Conservation (phyloP, 208 protist genomes). For the Leishmania major region DNA sequence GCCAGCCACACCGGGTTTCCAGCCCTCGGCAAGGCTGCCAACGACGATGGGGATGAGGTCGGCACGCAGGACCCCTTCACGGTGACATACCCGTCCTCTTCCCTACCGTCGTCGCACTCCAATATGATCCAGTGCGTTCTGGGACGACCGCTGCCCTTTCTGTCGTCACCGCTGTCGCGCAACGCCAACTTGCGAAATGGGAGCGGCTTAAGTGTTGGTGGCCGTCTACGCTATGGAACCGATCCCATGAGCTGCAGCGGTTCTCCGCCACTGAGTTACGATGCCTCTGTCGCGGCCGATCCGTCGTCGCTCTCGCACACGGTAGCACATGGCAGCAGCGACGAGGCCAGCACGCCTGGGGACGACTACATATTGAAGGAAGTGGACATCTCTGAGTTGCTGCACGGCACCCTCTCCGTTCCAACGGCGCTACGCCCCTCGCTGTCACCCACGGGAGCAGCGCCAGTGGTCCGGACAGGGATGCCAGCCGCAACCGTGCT, state of each 20-base stretch:
- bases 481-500: slow-evolving; percentile 23
- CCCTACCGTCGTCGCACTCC: background rate
- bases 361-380: background rate
- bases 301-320: background rate
- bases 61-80: background rate
- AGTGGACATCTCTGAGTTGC: too few species aligned
- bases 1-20: background rate
- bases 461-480: background rate
- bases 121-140: background rate
- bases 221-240: background rate
- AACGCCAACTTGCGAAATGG: background rate
- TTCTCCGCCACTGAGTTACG: too few species aligned
- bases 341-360: background rate
- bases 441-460: background rate
- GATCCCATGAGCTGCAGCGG: background rate
- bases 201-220: background rate
- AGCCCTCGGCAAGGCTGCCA: background rate
- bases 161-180: background rate
- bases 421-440: background rate
- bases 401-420: background rate
- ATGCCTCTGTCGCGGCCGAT: background rate
- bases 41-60: background rate
- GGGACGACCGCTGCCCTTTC: background rate
- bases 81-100: background rate
- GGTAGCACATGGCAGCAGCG: background rate